Percentiles rank a stretch among this genome's conserved stretches.
Conservation (phyloP, 371 early-diverging fungal genomes). For the Mucor sp. region DNA sequence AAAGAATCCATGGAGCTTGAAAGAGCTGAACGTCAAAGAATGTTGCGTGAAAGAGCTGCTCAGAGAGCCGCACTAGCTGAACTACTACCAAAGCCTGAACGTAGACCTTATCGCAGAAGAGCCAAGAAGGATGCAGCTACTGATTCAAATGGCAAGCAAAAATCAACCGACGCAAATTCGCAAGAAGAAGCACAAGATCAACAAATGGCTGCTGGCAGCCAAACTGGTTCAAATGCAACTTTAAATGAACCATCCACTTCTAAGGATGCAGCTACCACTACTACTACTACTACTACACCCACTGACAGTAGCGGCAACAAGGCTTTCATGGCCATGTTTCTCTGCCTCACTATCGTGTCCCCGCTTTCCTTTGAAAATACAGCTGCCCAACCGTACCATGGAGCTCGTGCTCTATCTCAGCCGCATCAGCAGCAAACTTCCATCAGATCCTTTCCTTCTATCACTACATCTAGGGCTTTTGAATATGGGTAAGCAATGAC, state of each 20-base stretch:
- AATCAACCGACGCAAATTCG: not conserved
- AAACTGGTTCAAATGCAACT: too few species aligned
- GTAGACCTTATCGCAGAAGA: slow-evolving; percentile 30
- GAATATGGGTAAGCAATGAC: slow-evolving; percentile 1
- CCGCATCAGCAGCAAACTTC: not conserved
- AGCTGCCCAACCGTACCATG: not conserved
- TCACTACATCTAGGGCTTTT: not conserved
- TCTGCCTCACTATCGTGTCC: slow-evolving; percentile 5
- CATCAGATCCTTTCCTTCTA: not conserved
- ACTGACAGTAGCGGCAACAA: not conserved
- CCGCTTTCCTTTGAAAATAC: slow-evolving; percentile 12
- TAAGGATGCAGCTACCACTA: too few species aligned
- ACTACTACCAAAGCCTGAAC: slow-evolving; percentile 28
- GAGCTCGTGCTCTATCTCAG: not conserved
- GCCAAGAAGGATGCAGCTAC: not conserved
- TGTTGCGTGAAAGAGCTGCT: slow-evolving; percentile 32
- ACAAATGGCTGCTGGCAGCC: not conserved
- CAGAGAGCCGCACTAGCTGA: slow-evolving; percentile 35
- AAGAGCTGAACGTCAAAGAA: slow-evolving; percentile 22
- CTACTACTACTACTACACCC: not conserved
- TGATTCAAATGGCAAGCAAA: not conserved
- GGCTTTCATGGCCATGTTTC: slow-evolving; percentile 12
- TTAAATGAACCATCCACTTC: too few species aligned
- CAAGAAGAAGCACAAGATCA: not conserved
- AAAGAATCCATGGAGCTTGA: slow-evolving; percentile 28